Conservation (phyloP, 331 rosid species). For the Quercus lobata region DNA sequence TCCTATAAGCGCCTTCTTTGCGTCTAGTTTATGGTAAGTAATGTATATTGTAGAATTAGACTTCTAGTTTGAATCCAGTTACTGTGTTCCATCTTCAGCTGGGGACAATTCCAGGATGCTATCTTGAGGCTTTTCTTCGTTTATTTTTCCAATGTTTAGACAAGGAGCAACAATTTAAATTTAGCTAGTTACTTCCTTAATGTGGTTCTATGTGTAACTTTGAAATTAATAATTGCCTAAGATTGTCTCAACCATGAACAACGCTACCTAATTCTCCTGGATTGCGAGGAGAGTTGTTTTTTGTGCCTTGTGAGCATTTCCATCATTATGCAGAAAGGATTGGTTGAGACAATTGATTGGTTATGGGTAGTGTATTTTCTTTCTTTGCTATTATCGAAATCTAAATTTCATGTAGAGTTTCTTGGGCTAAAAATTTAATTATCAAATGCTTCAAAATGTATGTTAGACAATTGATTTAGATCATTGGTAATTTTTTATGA, state of each 20-base stretch:
- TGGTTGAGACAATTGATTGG: too few relatives aligned
- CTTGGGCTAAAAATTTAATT: not conserved
- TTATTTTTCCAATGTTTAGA: not conserved
- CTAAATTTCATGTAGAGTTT: too few relatives aligned
- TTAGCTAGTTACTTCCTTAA: not conserved
- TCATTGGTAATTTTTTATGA: not conserved
- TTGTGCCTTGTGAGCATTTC: not conserved
- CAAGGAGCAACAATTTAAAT: not conserved
- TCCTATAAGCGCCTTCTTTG: conserved; percentile 94
- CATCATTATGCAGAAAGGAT: not conserved
- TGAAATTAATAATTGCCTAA: not conserved
- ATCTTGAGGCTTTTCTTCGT: not conserved
- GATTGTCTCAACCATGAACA: not conserved
- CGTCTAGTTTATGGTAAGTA: conserved; percentile 93
- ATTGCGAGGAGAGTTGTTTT: not conserved
- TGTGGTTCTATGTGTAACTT: not conserved
- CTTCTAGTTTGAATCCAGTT: not conserved
- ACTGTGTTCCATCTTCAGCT: not conserved
- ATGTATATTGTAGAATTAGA: not conserved
- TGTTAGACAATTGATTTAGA: not conserved
- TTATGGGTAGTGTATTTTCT: not conserved
- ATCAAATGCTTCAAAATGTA: not conserved
- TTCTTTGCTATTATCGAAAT: not conserved
- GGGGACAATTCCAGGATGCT: not conserved
- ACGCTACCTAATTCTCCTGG: not conserved